phyloP scores from a whole-genome alignment of 495 filamentous ascomycete species.

The Ramalina intermedia region DNA sequence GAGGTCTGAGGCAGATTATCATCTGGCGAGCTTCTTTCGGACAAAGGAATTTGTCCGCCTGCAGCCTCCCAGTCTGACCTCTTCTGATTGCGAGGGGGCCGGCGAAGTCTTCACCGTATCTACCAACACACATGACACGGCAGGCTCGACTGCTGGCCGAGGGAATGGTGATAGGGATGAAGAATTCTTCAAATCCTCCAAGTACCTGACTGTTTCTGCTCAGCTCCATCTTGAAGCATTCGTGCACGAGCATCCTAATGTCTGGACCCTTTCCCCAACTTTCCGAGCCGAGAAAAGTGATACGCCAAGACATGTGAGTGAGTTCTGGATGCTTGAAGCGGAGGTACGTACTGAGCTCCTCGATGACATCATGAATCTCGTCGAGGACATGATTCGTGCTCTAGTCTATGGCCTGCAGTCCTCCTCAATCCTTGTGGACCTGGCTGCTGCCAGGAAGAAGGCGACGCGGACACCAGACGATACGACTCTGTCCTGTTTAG shows the following conservation, averaged over 20 bases:
- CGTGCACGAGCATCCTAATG: conserved; percentile 72
- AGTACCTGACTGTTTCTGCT: conserved; percentile 90
- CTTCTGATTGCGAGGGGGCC: conserved; percentile 93
- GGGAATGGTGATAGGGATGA: conserved; percentile 21
- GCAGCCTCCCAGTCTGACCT: conserved; percentile 87
- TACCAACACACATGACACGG: background rate
- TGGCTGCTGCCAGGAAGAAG: conserved; percentile 24
- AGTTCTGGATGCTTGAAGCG: conserved; percentile 97
- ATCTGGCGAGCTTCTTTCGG: conserved; percentile 58
- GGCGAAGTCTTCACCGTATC: conserved; percentile 83
- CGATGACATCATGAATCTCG: conserved; percentile 53
- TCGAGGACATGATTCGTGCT: conserved; percentile 61
- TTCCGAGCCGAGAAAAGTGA: conserved; percentile 93
- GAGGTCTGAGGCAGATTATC: conserved; percentile 65
- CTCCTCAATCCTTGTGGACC: conserved; percentile 48
- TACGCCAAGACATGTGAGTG: conserved; percentile 84
- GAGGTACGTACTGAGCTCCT: conserved; percentile 69
- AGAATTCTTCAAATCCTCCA: conserved; percentile 70
- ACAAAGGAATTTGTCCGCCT: conserved; percentile 61
- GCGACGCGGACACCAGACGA: conserved; percentile 15
- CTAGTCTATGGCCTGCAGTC: conserved; percentile 40
- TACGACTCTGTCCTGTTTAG: conserved; percentile 29
- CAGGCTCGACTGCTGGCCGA: conserved; percentile 15
- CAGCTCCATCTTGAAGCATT: conserved; percentile 92
- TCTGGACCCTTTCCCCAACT: conserved; percentile 87